phyloP scores from a whole-genome alignment of 2,329 filamentous ascomycete species.

The Tolypocladium ophioglossoides region DNA sequence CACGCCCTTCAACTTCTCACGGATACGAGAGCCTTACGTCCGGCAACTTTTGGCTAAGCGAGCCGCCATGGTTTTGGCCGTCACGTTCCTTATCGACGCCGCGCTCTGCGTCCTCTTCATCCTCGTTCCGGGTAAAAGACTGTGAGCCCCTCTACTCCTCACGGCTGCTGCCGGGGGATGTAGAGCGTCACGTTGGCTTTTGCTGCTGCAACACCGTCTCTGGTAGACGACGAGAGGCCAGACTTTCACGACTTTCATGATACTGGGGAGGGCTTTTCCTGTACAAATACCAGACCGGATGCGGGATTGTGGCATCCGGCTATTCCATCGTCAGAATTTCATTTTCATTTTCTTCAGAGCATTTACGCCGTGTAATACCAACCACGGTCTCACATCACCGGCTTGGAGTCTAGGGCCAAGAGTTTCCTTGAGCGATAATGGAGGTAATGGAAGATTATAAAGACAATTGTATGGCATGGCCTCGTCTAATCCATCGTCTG shows the following conservation, averaged over 20 bases:
- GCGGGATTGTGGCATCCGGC: slow-evolving; percentile 1
- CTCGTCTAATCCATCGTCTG: slow-evolving; percentile 17
- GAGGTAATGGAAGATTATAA: background rate
- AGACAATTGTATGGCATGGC: slow-evolving; percentile 10
- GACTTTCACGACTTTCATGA: slow-evolving; percentile 5
- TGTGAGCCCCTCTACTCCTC: slow-evolving; percentile 32
- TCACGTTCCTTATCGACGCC: slow-evolving; percentile 67
- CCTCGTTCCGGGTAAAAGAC: slow-evolving; percentile 79
- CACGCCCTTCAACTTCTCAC: slow-evolving; percentile 84
- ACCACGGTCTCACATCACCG: background rate
- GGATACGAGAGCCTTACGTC: slow-evolving; percentile 84
- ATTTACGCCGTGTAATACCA: background rate
- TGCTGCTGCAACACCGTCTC: background rate
- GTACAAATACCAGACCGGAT: slow-evolving; percentile 1
- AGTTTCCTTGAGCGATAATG: background rate
- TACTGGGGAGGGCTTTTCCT: background rate
- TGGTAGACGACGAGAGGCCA: slow-evolving; percentile 1
- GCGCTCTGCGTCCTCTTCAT: slow-evolving; percentile 87
- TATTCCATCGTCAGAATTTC: background rate
- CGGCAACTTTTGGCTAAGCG: slow-evolving; percentile 76
- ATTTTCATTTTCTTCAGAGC: background rate
- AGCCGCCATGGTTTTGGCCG: slow-evolving; percentile 66
- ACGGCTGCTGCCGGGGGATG: background rate
- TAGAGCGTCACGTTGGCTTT: slow-evolving; percentile 2
- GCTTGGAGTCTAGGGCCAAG: background rate